phyloP scores from a whole-genome alignment of 768 basidiomycete genomes.

The Kwoniella sp. region DNA sequence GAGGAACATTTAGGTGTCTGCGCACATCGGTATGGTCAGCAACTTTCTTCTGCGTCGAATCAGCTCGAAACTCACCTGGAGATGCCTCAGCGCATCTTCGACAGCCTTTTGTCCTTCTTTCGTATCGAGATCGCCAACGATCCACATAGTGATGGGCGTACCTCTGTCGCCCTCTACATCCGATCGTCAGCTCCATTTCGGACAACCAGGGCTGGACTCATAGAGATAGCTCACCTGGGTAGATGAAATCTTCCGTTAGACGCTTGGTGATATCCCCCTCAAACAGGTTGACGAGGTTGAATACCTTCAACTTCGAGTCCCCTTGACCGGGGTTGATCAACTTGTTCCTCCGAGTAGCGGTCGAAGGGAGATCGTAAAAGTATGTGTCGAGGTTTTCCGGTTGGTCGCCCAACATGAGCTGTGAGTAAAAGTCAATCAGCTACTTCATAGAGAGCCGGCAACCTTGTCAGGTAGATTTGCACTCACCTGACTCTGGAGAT shows the following conservation, averaged over 20 bases:
- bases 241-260: constrained; percentile 62
- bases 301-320: constrained; percentile 61
- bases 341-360: constrained; percentile 69
- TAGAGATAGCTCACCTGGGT: constrained; percentile 62
- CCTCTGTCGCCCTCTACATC: constrained; percentile 25
- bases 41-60: neutral
- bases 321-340: constrained; percentile 67
- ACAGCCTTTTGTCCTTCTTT: constrained; percentile 64
- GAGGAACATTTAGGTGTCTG: constrained; percentile 36
- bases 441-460: too few species aligned
- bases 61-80: constrained; percentile 60
- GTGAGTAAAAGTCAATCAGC: constrained; percentile 58
- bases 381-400: constrained; percentile 64
- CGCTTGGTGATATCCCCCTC: constrained; percentile 42
- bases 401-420: constrained; percentile 32
- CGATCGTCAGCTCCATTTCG: neutral
- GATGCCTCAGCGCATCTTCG: constrained; percentile 67
- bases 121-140: constrained; percentile 78
- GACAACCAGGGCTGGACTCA: neutral
- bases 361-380: constrained; percentile 86
- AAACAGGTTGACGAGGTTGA: constrained; percentile 65
- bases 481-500: constrained; percentile 71
- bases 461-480: neutral
- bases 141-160: constrained; percentile 58
- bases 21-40: constrained; percentile 1